Base-by-base conservation (phyloP, 345 rosid species). In the Hevea brasiliensis region DNA sequence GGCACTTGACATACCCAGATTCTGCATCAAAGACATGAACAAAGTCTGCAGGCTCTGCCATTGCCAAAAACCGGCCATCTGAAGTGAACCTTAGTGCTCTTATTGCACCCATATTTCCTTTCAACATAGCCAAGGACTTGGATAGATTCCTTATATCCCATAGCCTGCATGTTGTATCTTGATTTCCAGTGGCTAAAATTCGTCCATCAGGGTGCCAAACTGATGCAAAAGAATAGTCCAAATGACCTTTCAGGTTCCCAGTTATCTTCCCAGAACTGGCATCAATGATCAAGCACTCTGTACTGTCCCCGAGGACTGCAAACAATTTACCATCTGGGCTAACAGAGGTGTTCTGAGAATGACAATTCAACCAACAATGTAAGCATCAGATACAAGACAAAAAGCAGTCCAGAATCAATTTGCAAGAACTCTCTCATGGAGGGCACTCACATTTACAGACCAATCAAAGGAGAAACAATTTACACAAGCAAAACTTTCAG, bases 41-140 rank as follows among this genome's bases (percentile, higher is more conserved):
- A 41, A 92, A 95, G 70, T 95, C 99, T 0, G 97, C 98, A 20
- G 98, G 94, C 81, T 95, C 98, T 11, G 96, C 96, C 92, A 95
- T 95, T 1, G 89, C 99, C 81, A 95, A 71, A 80, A 95, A 95
- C 71, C 81, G 83, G 42, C 99, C 99, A 40, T 91, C 93, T 0
- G 85, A 82, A 7, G 90, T 78, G 87, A 91, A 95, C 84, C 79
- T 91, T 23, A 92, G 74, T 21, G 86, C 94, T 81, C 99, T 89
- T 15, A 95, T 89, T 8, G 99, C 96, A 23, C 99, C 99, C 97
- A 95, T 95, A 72, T 88, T 89, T 56, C 98, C 97, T 79, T 92
- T 91, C 51, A 95, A 77, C 1, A 89, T 88, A 32, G 87, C 86
- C 0, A 95, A 44, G 32, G 98, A 91, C 73, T 81, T 66, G 18